Percentiles rank a stretch among this genome's conserved stretches.
Conservation (phyloP, 345 rosid genomes). For the Punica granatum region DNA sequence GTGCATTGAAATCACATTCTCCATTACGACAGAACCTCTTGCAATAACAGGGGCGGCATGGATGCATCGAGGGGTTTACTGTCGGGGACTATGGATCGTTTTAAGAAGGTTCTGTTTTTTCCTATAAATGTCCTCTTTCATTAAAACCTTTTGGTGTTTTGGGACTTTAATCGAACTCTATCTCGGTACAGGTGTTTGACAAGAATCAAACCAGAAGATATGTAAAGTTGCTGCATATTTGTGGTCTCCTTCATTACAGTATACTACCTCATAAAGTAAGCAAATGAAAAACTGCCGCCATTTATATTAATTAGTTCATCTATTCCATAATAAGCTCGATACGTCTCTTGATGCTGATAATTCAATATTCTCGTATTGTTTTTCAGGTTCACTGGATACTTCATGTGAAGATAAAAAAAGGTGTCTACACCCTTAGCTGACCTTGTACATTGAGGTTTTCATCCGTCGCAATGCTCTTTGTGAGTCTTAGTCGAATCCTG, state of each 20-base stretch:
- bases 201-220: not conserved
- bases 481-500: too few relatives aligned
- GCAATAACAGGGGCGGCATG: slow-evolving; percentile 64
- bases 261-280: slow-evolving; percentile 2
- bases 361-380: too few relatives aligned
- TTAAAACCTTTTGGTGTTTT: too few relatives aligned
- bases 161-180: too few relatives aligned
- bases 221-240: slow-evolving; percentile 2
- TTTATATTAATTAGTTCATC: not conserved
- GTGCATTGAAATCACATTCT: not conserved
- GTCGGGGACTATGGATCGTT: slow-evolving; percentile 83
- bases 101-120: slow-evolving; percentile 45
- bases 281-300: not conserved
- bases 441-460: too few relatives aligned
- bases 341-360: not conserved
- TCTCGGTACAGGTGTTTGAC: not conserved
- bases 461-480: too few relatives aligned
- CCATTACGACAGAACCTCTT: slow-evolving; percentile 3
- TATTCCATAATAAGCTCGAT: not conserved
- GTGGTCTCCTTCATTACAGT: not conserved
- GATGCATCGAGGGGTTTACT: slow-evolving; percentile 74
- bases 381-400: not conserved
- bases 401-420: not conserved
- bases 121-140: too few relatives aligned
- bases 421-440: too few relatives aligned